These are phyloP conservation scores for Phialemoniopsis sp. DNA, from an alignment of 2,329 filamentous ascomycete species.

Conservation along the genomic window DNA sequence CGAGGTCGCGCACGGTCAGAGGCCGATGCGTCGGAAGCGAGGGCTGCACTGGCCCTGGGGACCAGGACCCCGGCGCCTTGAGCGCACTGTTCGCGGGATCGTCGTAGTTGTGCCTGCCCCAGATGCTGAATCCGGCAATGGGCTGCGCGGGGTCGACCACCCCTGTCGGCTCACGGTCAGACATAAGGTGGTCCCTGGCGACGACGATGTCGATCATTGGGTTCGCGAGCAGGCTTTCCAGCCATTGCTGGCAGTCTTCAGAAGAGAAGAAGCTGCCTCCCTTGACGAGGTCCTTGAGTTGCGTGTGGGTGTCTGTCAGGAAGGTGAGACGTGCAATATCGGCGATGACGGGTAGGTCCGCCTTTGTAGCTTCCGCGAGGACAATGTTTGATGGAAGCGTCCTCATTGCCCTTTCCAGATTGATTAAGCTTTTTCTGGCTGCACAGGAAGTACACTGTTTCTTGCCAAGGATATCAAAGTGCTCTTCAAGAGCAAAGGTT, in stretches of 20 bases:
- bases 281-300: constrained; percentile 1
- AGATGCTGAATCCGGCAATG: neutral
- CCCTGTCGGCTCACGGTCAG: neutral
- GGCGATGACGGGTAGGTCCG: neutral
- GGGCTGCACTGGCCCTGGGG: neutral
- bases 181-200: neutral
- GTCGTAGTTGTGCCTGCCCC: constrained; percentile 1
- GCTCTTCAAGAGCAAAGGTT: too few species aligned
- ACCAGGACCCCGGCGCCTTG: neutral
- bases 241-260: neutral
- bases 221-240: neutral
- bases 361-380: too few species aligned
- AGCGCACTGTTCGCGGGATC: neutral
- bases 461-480: too few species aligned
- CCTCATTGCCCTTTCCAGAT: too few species aligned
- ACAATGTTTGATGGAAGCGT: too few species aligned
- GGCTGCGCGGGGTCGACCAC: neutral
- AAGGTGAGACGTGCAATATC: neutral
- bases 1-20: neutral
- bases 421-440: too few species aligned
- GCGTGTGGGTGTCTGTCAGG: neutral
- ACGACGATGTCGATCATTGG: neutral
- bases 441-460: too few species aligned
- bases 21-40: neutral
- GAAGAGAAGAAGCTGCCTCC: neutral